phyloP scores from a whole-genome alignment of 257 asterid species.

The Petunia axillaris region DNA sequence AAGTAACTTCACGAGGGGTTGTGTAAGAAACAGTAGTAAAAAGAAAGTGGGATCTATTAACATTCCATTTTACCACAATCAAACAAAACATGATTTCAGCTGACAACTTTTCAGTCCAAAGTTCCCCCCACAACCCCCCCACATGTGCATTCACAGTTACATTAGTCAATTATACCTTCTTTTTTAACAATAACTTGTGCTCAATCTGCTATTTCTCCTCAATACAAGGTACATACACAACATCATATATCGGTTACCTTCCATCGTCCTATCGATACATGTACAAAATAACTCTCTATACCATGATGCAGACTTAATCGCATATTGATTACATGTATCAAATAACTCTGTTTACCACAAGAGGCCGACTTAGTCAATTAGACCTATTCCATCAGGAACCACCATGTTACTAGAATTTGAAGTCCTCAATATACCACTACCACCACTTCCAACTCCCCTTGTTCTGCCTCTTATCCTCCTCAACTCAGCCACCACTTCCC shows the following conservation, averaged over 20 bases:
- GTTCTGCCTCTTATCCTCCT: constrained; percentile 63
- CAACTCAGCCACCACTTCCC: constrained; percentile 78
- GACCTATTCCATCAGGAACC: constrained; percentile 67
- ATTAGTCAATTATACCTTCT: neutral
- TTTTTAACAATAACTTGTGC: neutral
- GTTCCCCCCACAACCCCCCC: neutral
- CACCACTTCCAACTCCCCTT: constrained; percentile 43
- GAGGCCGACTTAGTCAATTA: constrained; percentile 31
- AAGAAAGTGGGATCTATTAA: constrained; percentile 23
- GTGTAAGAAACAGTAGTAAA: neutral
- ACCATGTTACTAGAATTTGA: constrained; percentile 66
- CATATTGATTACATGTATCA: too few species aligned
- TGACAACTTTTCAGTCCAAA: constrained; percentile 28
- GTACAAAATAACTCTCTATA: too few species aligned
- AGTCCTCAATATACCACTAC: constrained; percentile 50
- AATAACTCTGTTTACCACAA: neutral
- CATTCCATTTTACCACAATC: constrained; percentile 30
- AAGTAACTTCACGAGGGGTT: neutral
- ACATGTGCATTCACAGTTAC: neutral
- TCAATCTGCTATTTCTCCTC: neutral
- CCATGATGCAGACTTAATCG: too few species aligned
- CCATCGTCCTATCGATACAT: too few species aligned
- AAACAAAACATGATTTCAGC: constrained; percentile 22
- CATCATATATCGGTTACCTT: too few species aligned
- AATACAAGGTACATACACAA: neutral